Evolutionary conservation across 805 yeast species (phyloP).

Genomic region (Candida germanica): DNA sequence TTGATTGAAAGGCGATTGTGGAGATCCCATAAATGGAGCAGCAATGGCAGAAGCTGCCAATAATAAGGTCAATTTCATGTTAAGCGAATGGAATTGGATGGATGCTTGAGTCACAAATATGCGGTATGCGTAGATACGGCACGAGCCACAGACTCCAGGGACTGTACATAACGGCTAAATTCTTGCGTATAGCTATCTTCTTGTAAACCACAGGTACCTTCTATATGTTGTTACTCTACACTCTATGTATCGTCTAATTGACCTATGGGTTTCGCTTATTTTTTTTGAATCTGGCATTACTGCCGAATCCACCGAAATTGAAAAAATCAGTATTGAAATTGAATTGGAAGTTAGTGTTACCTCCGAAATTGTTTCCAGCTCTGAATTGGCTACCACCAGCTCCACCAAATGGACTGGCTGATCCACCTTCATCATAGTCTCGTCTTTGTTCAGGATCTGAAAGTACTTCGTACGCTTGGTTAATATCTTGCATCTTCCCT

Average conservation of each 20-base stretch:
- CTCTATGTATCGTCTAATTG: not conserved
- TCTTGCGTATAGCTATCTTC: too few relatives aligned
- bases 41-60: constrained; percentile 6
- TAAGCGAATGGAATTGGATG: not conserved
- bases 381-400: not conserved
- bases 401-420: constrained; percentile 7
- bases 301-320: constrained; percentile 11
- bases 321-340: constrained; percentile 12
- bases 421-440: constrained; percentile 60
- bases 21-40: constrained; percentile 2
- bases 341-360: constrained; percentile 10
- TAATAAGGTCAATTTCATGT: constrained; percentile 5
- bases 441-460: constrained; percentile 61
- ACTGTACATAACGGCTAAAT: too few relatives aligned
- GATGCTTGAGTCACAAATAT: not conserved
- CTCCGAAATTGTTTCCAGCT: constrained; percentile 4
- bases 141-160: too few relatives aligned
- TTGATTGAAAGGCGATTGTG: not conserved
- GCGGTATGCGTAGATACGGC: too few relatives aligned
- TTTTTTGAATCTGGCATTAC: constrained; percentile 16
- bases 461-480: constrained; percentile 86
- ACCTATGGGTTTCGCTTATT: constrained; percentile 7
- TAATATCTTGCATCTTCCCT: constrained; percentile 83
- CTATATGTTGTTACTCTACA: too few relatives aligned
- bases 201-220: too few relatives aligned